Evolutionary conservation across 352 stramenopile species (phyloP).

Genomic region (Pythium aristosporum): DNA sequence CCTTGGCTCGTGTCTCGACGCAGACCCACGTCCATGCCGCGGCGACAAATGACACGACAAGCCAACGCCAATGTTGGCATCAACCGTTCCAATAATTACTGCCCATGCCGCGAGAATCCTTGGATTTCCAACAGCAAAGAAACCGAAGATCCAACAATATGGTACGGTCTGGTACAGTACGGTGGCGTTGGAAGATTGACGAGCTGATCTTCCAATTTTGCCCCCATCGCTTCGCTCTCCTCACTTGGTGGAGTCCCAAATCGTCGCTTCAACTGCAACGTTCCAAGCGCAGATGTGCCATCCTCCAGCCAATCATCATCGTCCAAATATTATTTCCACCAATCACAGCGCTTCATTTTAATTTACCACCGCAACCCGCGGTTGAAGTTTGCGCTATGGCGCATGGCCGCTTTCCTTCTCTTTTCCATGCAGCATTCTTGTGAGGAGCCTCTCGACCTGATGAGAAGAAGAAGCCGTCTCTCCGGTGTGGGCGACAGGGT

Average conservation of each 20-base stretch:
- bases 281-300: constrained; percentile 9
- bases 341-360: constrained; percentile 33
- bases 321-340: constrained; percentile 6
- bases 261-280: constrained; percentile 26
- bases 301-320: constrained; percentile 15
- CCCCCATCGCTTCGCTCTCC: background rate
- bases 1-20: constrained; percentile 14
- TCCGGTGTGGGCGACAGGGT: constrained; percentile 9
- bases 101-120: too few species aligned
- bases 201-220: background rate
- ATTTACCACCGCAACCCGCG: constrained; percentile 5
- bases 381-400: constrained; percentile 35
- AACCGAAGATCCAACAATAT: background rate
- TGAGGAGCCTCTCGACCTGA: too few species aligned
- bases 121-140: background rate
- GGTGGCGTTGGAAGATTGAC: background rate
- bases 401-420: constrained; percentile 14
- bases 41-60: background rate
- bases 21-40: constrained; percentile 13
- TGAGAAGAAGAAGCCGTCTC: background rate
- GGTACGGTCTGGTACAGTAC: background rate
- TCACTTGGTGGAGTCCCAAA: background rate
- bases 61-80: background rate
- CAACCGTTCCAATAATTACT: too few species aligned
- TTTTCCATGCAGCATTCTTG: constrained; percentile 14